Conservation (phyloP, 2,329 filamentous ascomycete genomes). For the Juglanconis sp. region DNA sequence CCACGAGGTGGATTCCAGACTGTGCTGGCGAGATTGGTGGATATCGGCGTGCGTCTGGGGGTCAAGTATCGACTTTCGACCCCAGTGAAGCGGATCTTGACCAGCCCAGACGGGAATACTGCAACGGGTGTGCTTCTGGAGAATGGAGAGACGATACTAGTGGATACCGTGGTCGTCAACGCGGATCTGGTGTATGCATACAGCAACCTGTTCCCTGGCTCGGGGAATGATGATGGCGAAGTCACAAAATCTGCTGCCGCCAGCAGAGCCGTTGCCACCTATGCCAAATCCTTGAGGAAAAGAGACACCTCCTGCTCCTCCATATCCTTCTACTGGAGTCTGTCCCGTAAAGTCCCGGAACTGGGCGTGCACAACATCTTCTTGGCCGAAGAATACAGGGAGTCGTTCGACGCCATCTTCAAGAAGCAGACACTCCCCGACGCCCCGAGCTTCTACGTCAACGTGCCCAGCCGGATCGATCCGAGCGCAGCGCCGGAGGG, state of each 20-base stretch:
- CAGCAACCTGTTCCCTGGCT: slow-evolving; percentile 60
- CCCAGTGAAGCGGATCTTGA: slow-evolving; percentile 53
- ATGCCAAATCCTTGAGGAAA: slow-evolving; percentile 39
- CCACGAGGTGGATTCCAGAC: slow-evolving; percentile 68
- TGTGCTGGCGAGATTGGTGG: slow-evolving; percentile 60
- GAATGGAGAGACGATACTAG: slow-evolving; percentile 54
- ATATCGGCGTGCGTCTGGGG: slow-evolving; percentile 59
- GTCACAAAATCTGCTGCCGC: neutral
- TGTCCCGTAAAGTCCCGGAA: slow-evolving; percentile 58
- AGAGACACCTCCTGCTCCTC: slow-evolving; percentile 64
- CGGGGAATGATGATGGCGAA: neutral
- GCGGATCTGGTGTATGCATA: slow-evolving; percentile 74
- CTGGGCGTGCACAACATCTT: slow-evolving; percentile 74
- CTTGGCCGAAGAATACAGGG: slow-evolving; percentile 67
- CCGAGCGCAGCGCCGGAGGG: slow-evolving; percentile 62
- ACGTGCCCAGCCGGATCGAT: slow-evolving; percentile 70
- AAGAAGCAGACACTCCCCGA: slow-evolving; percentile 63
- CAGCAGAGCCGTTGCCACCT: slow-evolving; percentile 22
- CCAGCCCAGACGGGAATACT: slow-evolving; percentile 47
- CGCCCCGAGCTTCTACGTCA: slow-evolving; percentile 73
- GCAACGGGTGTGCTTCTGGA: slow-evolving; percentile 59
- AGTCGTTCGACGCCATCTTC: slow-evolving; percentile 76
- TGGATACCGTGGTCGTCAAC: slow-evolving; percentile 68
- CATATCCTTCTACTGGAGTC: slow-evolving; percentile 75
- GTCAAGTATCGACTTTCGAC: slow-evolving; percentile 61